Evolutionary conservation across 192 early-diverging fungal genomes (phyloP), one percentile per base, ranked within the genome.

Genomic region (Umbelopsis sp.): DNA sequence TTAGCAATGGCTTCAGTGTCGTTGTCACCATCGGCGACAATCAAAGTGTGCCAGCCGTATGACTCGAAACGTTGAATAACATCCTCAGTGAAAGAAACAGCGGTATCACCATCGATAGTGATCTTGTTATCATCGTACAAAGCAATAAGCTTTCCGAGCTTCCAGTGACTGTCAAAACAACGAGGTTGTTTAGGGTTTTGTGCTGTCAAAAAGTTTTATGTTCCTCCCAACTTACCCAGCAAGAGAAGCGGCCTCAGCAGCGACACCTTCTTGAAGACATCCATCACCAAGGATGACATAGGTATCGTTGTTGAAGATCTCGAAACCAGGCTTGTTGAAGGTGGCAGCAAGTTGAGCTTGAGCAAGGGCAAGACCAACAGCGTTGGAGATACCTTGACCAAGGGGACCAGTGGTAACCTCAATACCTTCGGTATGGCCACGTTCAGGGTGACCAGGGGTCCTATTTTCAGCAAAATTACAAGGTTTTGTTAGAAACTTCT

Each of bases 391-490:
- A 66, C 85, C 93, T 87, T 97, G 95, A 64, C 97, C 97, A 44
- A 98, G 90, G 47, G 97, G 97, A 45, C 97, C 97, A 65, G 97
- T 99, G 35, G 97, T 95, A 15, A 97, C 95, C 81, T 99, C 97
- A 75, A 99, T 88, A 52, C 97, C 96, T 51, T 86, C 82, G 30
- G 95, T 93, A n/a, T 91, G 81, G 64, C 90, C 88, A 70, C 85
- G 81, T 83, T 99, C 97, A 27, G 97, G 97, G 75, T 99, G 97
- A 4, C 97, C 97, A 22, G 97, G 97, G 50, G 95, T 97, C 69
- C 92, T 95, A 46, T 44, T 16, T 69, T 68, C 27, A 77, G 44
- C 64, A n/a, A 33, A 58, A 45, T 20, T 25, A 66, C 15, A 77
- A 3, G n/a, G 46, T 74, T 61, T 68, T 69, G 51, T 52, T 45